phyloP scores from a whole-genome alignment of 768 basidiomycete species.

The Suillus americanus region DNA sequence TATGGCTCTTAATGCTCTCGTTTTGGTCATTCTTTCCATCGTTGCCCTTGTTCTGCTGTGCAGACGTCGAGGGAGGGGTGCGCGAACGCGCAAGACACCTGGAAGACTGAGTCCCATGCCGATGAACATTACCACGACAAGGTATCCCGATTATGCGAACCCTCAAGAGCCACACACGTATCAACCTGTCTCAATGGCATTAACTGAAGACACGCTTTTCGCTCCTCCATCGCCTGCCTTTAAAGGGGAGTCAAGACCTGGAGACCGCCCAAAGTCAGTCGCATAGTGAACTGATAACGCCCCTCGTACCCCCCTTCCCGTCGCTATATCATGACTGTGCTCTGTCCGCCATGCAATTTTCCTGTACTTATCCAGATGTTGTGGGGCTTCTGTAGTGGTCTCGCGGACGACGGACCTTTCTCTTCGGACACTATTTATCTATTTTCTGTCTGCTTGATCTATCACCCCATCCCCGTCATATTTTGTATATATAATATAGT shows the following conservation, averaged over 20 bases:
- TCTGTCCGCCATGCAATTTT: background rate
- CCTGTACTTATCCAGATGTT: constrained; percentile 18
- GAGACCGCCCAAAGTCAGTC: constrained; percentile 43
- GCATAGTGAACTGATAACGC: constrained; percentile 27
- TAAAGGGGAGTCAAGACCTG: constrained; percentile 34
- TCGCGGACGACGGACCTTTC: constrained; percentile 11
- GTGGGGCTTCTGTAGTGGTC: constrained; percentile 8
- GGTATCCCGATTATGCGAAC: constrained; percentile 33
- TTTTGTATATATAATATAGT: constrained; percentile 12
- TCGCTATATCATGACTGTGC: constrained; percentile 2
- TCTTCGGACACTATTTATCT: constrained; percentile 9
- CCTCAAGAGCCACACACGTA: constrained; percentile 53
- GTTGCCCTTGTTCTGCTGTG: constrained; percentile 55
- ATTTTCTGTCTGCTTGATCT: constrained; percentile 6
- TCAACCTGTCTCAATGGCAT: constrained; percentile 63
- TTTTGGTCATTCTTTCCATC: constrained; percentile 56
- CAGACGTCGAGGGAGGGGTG: constrained; percentile 43
- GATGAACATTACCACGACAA: constrained; percentile 36
- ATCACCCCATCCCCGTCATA: background rate
- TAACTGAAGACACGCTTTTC: constrained; percentile 46
- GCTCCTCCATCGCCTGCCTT: constrained; percentile 62
- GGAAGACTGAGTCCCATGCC: constrained; percentile 61
- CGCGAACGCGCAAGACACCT: constrained; percentile 34
- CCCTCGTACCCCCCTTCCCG: background rate
- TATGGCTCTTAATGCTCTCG: constrained; percentile 75